Base-by-base conservation (phyloP, 352 stramenopile genomes). In the Globisporangium echinulatum region DNA sequence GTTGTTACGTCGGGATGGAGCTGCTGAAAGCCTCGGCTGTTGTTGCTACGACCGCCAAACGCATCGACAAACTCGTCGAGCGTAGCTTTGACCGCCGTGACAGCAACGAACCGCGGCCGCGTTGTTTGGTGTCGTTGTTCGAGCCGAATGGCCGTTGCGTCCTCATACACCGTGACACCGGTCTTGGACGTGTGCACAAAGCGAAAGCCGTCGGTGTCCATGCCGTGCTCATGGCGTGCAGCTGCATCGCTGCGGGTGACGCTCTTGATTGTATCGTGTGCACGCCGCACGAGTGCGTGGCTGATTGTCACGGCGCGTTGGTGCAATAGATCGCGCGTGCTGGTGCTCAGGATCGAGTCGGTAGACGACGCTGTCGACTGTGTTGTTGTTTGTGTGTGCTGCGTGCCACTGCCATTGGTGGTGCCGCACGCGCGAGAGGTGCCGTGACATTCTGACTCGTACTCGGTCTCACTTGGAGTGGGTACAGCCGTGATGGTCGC, bases 31-130 rank as follows among this genome's bases (percentile, higher is more conserved):
- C 36, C 42, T 7, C 40, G 14, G 10, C 56, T 33, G 25, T 33
- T 46, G 17, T 17, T 19, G 43, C 43, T 65, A 37, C 57, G 53
- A 0, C 46, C 43, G 0, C 50, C 54, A 46, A 85, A 77, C 10
- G 70, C 57, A 11, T 67, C 59, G 37, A 68, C 44, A 36, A 82
- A 68, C 52, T 80, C 62, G 46, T 62, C 68, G 42, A 67, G 40
- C 50, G 59, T 74, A 1, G 62, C 75, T 25, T 70, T 65, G 17
- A 68, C 53, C 14, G 59, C 61, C 9, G 40, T 49, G 38, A 63
- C 42, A 5, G 47, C 61, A 17, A 67, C 37, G 19, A 71, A 39
- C 1, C 57, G 62, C 11, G 54, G n/a, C 2, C 50, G 60, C 38
- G 49, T 11, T 13, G 40, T 19, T 3, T 43, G 44, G 14, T 48